Evolutionary conservation across 2,329 filamentous ascomycete genomes (phyloP).

Genomic region (Fusarium buharicum): DNA sequence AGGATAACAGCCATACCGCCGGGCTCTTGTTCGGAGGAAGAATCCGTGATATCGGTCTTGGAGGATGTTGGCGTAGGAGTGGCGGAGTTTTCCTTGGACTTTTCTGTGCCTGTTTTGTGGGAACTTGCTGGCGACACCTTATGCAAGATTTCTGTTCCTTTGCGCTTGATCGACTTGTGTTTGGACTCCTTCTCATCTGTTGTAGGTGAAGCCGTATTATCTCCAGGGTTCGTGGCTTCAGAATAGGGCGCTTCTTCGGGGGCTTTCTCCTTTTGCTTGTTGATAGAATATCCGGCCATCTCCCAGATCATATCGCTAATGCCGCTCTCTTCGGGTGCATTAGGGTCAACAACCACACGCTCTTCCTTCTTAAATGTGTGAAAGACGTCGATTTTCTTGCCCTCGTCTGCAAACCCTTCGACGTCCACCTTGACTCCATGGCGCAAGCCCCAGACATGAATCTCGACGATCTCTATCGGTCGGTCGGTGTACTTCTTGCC

Average conservation of each 20-base stretch:
- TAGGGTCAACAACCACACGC: slow-evolving; percentile 72
- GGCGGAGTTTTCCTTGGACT: slow-evolving; percentile 37
- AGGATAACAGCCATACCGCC: slow-evolving; percentile 82
- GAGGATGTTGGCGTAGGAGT: slow-evolving; percentile 26
- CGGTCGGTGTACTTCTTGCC: slow-evolving; percentile 85
- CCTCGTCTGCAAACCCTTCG: slow-evolving; percentile 88
- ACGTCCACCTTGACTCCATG: slow-evolving; percentile 89
- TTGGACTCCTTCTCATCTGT: slow-evolving; percentile 18
- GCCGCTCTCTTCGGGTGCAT: slow-evolving; percentile 60
- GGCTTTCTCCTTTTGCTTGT: slow-evolving; percentile 50
- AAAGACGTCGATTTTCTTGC: slow-evolving; percentile 83
- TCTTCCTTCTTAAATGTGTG: slow-evolving; percentile 83
- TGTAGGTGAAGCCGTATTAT: slow-evolving; percentile 9
- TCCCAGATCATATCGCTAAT: slow-evolving; percentile 64
- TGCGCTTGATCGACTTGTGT: slow-evolving; percentile 42
- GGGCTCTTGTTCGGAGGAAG: slow-evolving; percentile 56
- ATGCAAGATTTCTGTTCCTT: slow-evolving; percentile 50
- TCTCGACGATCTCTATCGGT: slow-evolving; percentile 83
- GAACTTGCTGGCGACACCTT: slow-evolving; percentile 43
- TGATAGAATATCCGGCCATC: slow-evolving; percentile 56
- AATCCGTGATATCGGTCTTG: slow-evolving; percentile 32
- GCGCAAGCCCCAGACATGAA: slow-evolving; percentile 89
- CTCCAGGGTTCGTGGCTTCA: slow-evolving; percentile 44
- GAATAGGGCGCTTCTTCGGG: slow-evolving; percentile 51
- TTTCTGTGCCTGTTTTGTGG: slow-evolving; percentile 32